phyloP scores from a whole-genome alignment of 1,139 yeast species.

The Geotrichum cucujoidarum region DNA sequence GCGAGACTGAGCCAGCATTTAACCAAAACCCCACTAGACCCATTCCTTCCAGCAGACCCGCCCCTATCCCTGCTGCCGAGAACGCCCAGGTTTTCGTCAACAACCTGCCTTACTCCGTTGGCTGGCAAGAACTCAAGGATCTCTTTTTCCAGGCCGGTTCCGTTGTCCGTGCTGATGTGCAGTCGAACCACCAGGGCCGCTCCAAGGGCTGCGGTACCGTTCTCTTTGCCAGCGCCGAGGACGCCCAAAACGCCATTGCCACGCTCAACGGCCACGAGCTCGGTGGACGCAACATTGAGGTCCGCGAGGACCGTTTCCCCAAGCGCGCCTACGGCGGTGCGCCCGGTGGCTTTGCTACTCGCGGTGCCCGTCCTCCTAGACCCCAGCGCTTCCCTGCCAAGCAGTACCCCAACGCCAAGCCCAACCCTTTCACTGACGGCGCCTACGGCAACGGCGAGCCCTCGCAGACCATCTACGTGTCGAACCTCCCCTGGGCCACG shows the following conservation, averaged over 20 bases:
- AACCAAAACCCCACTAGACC: slow-evolving; percentile 2
- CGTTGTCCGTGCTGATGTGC: slow-evolving; percentile 76
- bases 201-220: slow-evolving; percentile 89
- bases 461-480: slow-evolving; percentile 60
- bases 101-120: slow-evolving; percentile 72
- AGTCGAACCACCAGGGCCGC: slow-evolving; percentile 59
- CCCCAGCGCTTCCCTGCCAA: slow-evolving; percentile 15
- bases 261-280: slow-evolving; percentile 90
- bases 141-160: slow-evolving; percentile 72
- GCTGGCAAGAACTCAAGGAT: slow-evolving; percentile 84
- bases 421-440: slow-evolving; percentile 53
- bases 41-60: slow-evolving; percentile 10
- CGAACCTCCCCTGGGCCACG: slow-evolving; percentile 85
- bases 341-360: slow-evolving; percentile 23
- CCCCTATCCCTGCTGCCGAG: slow-evolving; percentile 16
- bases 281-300: slow-evolving; percentile 85
- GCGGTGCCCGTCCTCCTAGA: slow-evolving; percentile 21
- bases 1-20: slow-evolving; percentile 35
- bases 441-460: slow-evolving; percentile 63
- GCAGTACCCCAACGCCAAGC: slow-evolving; percentile 16
- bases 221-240: slow-evolving; percentile 77
- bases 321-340: slow-evolving; percentile 37
- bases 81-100: slow-evolving; percentile 69
- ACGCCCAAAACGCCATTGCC: slow-evolving; percentile 86
- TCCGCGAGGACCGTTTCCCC: slow-evolving; percentile 43